phyloP scores from a whole-genome alignment of 345 rosid genomes.

The Laguncularia racemosa region DNA sequence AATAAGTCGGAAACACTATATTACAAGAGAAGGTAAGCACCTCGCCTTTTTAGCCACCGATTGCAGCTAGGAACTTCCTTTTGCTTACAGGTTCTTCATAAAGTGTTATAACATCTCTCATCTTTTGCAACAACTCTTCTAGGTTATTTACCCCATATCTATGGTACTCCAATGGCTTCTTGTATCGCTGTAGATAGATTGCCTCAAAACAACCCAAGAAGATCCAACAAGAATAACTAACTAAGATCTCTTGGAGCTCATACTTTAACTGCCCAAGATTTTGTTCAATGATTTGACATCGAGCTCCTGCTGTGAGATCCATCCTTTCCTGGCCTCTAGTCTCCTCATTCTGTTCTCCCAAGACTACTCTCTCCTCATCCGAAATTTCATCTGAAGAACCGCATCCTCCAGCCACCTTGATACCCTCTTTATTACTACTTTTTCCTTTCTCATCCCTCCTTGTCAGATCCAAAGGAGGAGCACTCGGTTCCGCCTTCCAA shows the following conservation, averaged over 20 bases:
- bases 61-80: conserved; percentile 44
- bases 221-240: conserved; percentile 71
- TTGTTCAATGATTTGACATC: conserved; percentile 18
- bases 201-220: conserved; percentile 71
- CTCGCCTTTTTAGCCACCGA: conserved; percentile 24
- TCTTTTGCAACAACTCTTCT: conserved; percentile 68
- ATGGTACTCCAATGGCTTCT: conserved; percentile 48
- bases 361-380: conserved; percentile 47
- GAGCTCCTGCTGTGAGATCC: conserved; percentile 12
- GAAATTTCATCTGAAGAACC: conserved; percentile 74
- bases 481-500: conserved; percentile 43
- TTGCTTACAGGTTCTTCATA: conserved; percentile 54
- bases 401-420: conserved; percentile 18
- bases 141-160: conserved; percentile 55
- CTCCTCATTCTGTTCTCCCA: conserved; percentile 25
- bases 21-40: conserved; percentile 5
- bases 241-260: conserved; percentile 82
- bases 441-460: conserved; percentile 60
- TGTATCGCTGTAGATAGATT: conserved; percentile 76
- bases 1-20: conserved; percentile 7
- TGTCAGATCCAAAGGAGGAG: conserved; percentile 35
- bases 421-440: conserved; percentile 26
- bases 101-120: conserved; percentile 56
- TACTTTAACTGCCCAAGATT: conserved; percentile 59
- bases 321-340: conserved; percentile 25